Percentiles rank a stretch among this genome's conserved stretches.
Conservation (phyloP, 352 stramenopile genomes). For the Phytopythium cucurbitacearum region DNA sequence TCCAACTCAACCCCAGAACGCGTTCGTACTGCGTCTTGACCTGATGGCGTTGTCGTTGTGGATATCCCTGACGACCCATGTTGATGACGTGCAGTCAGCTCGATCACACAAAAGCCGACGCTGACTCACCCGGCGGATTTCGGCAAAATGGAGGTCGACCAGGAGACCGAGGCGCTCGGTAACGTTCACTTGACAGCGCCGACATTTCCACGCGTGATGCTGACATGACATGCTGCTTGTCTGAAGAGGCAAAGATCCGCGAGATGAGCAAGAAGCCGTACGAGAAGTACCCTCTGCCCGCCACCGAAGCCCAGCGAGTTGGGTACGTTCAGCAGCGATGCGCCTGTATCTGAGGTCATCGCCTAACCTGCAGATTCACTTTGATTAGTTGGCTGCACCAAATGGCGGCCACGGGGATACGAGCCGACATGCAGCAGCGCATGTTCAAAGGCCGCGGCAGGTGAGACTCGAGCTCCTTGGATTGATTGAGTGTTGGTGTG, state of each 20-base stretch:
- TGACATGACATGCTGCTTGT: background rate
- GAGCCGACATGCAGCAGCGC: conserved; percentile 67
- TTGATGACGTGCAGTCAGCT: conserved; percentile 39
- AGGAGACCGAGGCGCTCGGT: conserved; percentile 54
- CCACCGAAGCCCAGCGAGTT: conserved; percentile 74
- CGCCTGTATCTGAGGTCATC: background rate
- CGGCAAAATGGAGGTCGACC: conserved; percentile 44
- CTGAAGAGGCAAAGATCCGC: conserved; percentile 49
- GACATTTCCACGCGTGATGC: background rate
- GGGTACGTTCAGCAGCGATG: conserved; percentile 24
- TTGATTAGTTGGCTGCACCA: conserved; percentile 62
- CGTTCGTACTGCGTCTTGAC: conserved; percentile 21
- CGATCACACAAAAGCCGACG: conserved; percentile 74
- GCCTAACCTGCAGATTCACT: background rate
- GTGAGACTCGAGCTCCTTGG: conserved; percentile 20
- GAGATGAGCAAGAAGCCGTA: conserved; percentile 61
- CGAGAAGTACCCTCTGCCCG: conserved; percentile 56
- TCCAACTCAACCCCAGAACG: conserved; percentile 84
- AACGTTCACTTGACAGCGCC: background rate
- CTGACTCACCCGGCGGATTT: conserved; percentile 74
- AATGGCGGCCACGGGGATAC: conserved; percentile 58
- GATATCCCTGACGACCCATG: background rate
- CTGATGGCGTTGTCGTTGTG: background rate
- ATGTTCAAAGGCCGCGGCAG: conserved; percentile 83
- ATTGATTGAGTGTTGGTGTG: conserved; percentile 7